phyloP scores from a whole-genome alignment of 1,284 basidiomycete species.

The Lentinula novae-zelandiae region DNA sequence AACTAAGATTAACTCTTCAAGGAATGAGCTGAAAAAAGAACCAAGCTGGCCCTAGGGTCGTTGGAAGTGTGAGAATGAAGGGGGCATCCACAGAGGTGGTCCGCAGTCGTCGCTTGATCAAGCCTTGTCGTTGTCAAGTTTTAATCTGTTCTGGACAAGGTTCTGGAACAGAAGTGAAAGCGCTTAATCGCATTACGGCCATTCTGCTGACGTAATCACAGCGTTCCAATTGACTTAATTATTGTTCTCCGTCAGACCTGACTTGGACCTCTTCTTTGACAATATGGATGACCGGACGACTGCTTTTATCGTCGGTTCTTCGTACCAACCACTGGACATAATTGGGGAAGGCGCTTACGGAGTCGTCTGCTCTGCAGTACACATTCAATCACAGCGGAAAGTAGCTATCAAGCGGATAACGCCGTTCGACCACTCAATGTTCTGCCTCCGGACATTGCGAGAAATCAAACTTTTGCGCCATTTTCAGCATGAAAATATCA shows the following conservation, averaged over 20 bases:
- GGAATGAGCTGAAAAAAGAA: too few relatives aligned
- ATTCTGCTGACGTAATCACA: neutral
- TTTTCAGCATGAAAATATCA: conserved; percentile 80
- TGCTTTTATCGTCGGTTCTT: conserved; percentile 57
- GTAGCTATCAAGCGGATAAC: conserved; percentile 82
- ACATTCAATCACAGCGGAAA: conserved; percentile 58
- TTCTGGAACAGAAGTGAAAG: neutral
- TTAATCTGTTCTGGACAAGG: neutral
- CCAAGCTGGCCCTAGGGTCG: too few relatives aligned
- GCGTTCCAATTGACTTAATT: neutral
- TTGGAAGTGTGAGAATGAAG: too few relatives aligned
- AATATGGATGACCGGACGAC: conserved; percentile 47
- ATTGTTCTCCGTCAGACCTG: neutral
- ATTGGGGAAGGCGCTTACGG: conserved; percentile 86
- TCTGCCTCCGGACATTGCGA: conserved; percentile 80
- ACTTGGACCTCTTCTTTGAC: neutral
- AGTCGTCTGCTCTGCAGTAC: conserved; percentile 72
- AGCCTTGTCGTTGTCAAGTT: neutral
- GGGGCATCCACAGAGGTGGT: too few relatives aligned
- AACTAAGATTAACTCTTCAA: too few relatives aligned
- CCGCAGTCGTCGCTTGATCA: too few relatives aligned
- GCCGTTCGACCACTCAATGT: conserved; percentile 88
- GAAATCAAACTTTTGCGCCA: conserved; percentile 85
- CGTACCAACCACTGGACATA: conserved; percentile 73
- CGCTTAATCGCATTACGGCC: neutral